Percentiles rank a stretch among this genome's conserved stretches.
phyloP scores from a whole-genome alignment of 108 stramenopile species.

The Skeletonema grethae region DNA sequence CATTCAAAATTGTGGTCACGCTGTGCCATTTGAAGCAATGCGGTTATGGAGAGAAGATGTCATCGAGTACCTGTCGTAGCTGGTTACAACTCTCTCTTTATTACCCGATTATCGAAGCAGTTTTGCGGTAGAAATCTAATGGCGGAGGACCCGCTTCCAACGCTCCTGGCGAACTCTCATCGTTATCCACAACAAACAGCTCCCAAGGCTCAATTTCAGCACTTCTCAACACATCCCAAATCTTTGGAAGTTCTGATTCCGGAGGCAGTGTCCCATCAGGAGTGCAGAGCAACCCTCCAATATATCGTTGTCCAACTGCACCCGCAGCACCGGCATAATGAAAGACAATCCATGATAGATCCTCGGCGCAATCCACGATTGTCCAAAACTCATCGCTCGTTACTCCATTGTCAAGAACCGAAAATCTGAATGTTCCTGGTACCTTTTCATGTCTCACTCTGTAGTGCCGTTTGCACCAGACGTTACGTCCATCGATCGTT shows the following conservation, averaged over 20 bases:
- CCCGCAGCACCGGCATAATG: constrained; percentile 94
- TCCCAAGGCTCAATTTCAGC: constrained; percentile 93
- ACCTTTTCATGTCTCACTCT: constrained; percentile 54
- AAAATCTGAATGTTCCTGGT: constrained; percentile 74
- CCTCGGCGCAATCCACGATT: constrained; percentile 89
- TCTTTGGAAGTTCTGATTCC: constrained; percentile 42
- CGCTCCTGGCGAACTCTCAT: constrained; percentile 46
- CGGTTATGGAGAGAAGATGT: constrained; percentile 55
- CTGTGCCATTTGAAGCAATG: constrained; percentile 59
- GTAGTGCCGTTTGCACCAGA: constrained; percentile 94
- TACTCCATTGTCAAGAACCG: constrained; percentile 93
- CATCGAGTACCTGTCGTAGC: constrained; percentile 29
- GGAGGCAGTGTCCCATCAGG: constrained; percentile 84
- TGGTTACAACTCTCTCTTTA: not conserved
- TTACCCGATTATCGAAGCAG: constrained; percentile 35
- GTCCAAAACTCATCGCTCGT: constrained; percentile 92
- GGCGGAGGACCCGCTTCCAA: constrained; percentile 75
- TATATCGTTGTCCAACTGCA: constrained; percentile 88
- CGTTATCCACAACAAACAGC: constrained; percentile 75
- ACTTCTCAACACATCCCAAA: constrained; percentile 62
- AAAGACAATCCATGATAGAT: constrained; percentile 89
- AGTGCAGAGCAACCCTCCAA: constrained; percentile 90
- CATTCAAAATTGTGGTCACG: constrained; percentile 56
- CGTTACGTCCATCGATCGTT: constrained; percentile 89
- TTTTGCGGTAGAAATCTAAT: constrained; percentile 70